Percentiles rank a stretch among this genome's conserved stretches.
phyloP scores from a whole-genome alignment of 129 eudicot genomes.

The Chrysanthemum lavandulifolium region DNA sequence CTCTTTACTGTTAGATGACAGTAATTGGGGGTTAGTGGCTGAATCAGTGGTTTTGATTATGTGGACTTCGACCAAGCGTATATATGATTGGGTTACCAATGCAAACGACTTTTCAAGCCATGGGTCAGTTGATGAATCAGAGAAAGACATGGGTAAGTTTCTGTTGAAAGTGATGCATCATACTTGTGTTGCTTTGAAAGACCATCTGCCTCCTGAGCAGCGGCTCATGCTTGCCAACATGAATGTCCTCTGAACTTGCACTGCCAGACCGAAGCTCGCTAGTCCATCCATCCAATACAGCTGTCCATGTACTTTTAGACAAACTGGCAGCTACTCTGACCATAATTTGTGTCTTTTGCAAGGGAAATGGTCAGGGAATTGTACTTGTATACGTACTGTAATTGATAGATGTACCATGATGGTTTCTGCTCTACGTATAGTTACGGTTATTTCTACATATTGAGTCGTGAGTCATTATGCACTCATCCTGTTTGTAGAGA shows the following conservation, averaged over 20 bases:
- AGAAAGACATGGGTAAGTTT: slow-evolving; percentile 35
- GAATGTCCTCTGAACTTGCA: slow-evolving; percentile 28
- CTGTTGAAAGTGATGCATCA: slow-evolving; percentile 60
- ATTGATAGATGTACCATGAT: no score
- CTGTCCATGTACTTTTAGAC: not conserved
- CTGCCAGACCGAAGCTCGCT: not conserved
- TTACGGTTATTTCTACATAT: no score
- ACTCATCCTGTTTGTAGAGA: no score
- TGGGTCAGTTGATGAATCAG: slow-evolving; percentile 45
- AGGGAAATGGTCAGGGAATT: no score
- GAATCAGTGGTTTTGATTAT: slow-evolving; percentile 58
- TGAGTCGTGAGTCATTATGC: no score
- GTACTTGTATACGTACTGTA: no score
- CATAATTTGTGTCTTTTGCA: no score
- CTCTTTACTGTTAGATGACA: slow-evolving; percentile 52
- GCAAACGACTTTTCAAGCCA: slow-evolving; percentile 20
- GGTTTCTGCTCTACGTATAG: no score
- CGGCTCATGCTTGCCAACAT: slow-evolving; percentile 80
- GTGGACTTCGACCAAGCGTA: slow-evolving; percentile 58
- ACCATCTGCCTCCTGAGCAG: slow-evolving; percentile 54
- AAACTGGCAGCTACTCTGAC: no score
- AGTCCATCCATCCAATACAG: not conserved
- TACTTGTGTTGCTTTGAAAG: slow-evolving; percentile 57
- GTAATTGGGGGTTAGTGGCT: slow-evolving; percentile 48
- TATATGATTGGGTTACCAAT: slow-evolving; percentile 45